Percentiles rank a stretch among this genome's conserved stretches.
phyloP scores from a whole-genome alignment of 2,329 filamentous ascomycete species.

The Sporothrix euskadiensis region DNA sequence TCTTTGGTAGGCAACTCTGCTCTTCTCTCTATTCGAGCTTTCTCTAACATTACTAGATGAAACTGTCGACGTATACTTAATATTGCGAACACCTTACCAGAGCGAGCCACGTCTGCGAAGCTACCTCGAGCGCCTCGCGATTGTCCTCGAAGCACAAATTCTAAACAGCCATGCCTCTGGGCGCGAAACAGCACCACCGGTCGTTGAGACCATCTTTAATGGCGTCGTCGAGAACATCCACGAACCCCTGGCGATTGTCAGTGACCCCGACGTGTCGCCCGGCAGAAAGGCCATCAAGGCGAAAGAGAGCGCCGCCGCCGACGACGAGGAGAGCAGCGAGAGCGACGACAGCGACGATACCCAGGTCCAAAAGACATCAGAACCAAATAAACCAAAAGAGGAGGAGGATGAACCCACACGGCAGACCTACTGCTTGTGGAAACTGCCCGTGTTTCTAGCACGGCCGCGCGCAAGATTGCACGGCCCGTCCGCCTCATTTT shows the following conservation, averaged over 20 bases:
- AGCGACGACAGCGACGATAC: constrained; percentile 29
- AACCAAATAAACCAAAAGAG: not conserved
- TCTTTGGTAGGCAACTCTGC: constrained; percentile 63
- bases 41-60: constrained; percentile 62
- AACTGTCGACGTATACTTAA: constrained; percentile 66
- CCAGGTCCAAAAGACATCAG: not conserved
- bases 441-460: constrained; percentile 57
- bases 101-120: constrained; percentile 58
- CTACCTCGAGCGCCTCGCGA: constrained; percentile 62
- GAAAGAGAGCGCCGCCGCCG: not conserved
- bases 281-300: constrained; percentile 31
- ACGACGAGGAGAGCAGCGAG: constrained; percentile 1
- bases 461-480: constrained; percentile 66
- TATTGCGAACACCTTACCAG: constrained; percentile 64
- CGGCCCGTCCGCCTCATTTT: constrained; percentile 65
- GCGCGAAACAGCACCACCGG: constrained; percentile 46
- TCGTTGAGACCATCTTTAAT: constrained; percentile 62
- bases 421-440: constrained; percentile 61
- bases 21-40: too few species aligned
- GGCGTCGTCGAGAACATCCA: constrained; percentile 52
- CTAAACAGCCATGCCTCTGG: constrained; percentile 56
- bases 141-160: constrained; percentile 67
- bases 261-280: constrained; percentile 39
- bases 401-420: constrained; percentile 37
- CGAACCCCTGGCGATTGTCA: constrained; percentile 54